Evolutionary conservation across 805 yeast species (phyloP), one percentile per base, ranked within the genome.

Genomic region (Candida mattraensis): DNA sequence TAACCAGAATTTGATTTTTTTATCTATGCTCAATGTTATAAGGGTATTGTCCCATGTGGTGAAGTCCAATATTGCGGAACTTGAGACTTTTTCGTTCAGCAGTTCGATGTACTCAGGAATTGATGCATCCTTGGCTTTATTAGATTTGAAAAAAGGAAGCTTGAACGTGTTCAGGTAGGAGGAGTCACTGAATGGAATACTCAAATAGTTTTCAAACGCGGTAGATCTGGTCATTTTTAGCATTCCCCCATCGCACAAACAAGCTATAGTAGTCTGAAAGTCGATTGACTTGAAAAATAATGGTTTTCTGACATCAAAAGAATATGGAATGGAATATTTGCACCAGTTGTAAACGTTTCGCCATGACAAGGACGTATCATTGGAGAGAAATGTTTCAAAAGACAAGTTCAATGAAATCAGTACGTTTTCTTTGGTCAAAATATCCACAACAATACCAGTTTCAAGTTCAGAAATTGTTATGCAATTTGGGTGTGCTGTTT

Each of bases 201-300:
- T 53, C n/a, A 38, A 31, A 16, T 47, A 49, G 13, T 49, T 44
- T 6, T 36, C 47, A 16, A 36, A 43, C n/a, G 39, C 39, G 13
- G 25, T 24, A 2, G 32, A 27, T 46, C 78, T 63, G 22, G 50
- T 48, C 39, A 83, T 64, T 28, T 78, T 80, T 32, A 87, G 60
- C 26, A 88, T 56, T 1, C 89, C 87, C 17, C 97, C 96, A 60
- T 89, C 95, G 28, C 70, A 69, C 31, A 88, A 64, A 4, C 87
- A 68, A 0, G 83, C 76, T 3, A 87, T 54, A 7, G 78, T 53
- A 28, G 71, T 67, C 3, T 53, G 49, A 0, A 61, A 43, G 20
- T 74, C 69, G 11, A 79, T 58, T 1, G 81, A 56, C 32, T 68
- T 43, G 42, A 83, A 48, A 14, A 69, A 58, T 27, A 75, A 73